Conservation (phyloP, 2,329 filamentous ascomycete species). For the Colletotrichum sp. region DNA sequence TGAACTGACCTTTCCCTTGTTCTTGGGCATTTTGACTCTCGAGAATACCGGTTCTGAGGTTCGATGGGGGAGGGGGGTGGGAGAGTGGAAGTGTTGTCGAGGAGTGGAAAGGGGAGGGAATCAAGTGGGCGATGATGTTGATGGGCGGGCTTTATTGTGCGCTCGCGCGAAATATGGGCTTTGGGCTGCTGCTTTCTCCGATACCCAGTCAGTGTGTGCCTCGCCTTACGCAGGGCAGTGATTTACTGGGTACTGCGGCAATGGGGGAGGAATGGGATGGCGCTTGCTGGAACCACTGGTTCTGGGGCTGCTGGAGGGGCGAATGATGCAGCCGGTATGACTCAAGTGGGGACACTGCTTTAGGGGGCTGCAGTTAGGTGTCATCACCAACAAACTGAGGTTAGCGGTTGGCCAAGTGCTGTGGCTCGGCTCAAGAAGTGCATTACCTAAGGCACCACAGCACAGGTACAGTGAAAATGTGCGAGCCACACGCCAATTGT, state of each 20-base stretch:
- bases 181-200: not conserved
- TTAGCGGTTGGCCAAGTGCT: not conserved
- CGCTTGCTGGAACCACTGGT: not conserved
- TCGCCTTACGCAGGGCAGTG: not conserved
- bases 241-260: not conserved
- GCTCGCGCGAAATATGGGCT: not conserved
- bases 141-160: constrained; percentile 19
- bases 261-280: not conserved
- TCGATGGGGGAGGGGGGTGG: constrained; percentile 1
- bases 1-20: constrained; percentile 91
- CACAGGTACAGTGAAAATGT: not conserved
- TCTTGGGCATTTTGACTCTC: constrained; percentile 84
- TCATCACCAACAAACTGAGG: not conserved
- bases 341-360: constrained; percentile 11
- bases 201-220: not conserved
- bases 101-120: not conserved
- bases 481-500: not conserved
- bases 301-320: not conserved
- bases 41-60: constrained; percentile 26
- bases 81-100: constrained; percentile 4
- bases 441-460: not conserved
- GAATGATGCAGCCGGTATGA: constrained; percentile 16
- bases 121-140: constrained; percentile 7
- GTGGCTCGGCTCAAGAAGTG: not conserved
- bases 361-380: not conserved